A percentile compares a stretch with the other conserved stretches of the same genome.
phyloP scores from a whole-genome alignment of 306 rosid genomes.

The Neltuma alba region DNA sequence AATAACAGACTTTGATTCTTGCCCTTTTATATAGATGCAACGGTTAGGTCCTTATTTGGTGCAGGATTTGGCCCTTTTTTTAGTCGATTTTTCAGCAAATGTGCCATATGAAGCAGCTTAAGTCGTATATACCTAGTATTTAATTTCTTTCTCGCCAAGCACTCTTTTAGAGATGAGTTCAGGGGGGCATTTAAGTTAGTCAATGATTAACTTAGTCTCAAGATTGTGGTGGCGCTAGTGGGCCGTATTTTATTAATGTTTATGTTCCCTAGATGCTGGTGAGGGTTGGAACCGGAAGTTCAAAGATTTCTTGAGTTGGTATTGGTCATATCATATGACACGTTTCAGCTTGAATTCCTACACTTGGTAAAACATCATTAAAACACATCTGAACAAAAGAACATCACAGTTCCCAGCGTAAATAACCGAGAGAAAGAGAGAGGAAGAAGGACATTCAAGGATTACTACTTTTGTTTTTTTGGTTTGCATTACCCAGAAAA shows the following conservation, averaged over 20 bases:
- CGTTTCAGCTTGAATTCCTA: conserved; percentile 7
- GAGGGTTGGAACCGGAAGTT: conserved; percentile 11
- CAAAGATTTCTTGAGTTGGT: conserved; percentile 21
- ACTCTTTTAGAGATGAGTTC: neutral
- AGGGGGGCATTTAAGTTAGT: neutral
- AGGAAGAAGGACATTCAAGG: neutral
- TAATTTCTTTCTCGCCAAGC: neutral
- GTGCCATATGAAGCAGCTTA: conserved; percentile 10
- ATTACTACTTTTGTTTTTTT: neutral
- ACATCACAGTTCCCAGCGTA: neutral
- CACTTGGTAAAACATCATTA: neutral
- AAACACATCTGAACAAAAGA: neutral
- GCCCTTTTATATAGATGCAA: neutral
- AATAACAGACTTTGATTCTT: conserved; percentile 14
- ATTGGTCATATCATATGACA: neutral
- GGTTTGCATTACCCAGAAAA: neutral
- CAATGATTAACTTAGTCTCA: conserved; percentile 4
- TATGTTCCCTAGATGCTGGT: neutral
- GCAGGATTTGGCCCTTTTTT: neutral
- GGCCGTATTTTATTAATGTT: conserved; percentile 10
- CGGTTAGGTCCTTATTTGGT: conserved; percentile 10
- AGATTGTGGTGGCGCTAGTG: neutral
- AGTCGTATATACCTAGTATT: neutral
- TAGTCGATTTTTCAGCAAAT: neutral
- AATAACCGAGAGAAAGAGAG: neutral